These are phyloP conservation scores for Trichoderma aggressivum DNA, from an alignment of 2,329 filamentous ascomycete genomes.

Conservation along the genomic window DNA sequence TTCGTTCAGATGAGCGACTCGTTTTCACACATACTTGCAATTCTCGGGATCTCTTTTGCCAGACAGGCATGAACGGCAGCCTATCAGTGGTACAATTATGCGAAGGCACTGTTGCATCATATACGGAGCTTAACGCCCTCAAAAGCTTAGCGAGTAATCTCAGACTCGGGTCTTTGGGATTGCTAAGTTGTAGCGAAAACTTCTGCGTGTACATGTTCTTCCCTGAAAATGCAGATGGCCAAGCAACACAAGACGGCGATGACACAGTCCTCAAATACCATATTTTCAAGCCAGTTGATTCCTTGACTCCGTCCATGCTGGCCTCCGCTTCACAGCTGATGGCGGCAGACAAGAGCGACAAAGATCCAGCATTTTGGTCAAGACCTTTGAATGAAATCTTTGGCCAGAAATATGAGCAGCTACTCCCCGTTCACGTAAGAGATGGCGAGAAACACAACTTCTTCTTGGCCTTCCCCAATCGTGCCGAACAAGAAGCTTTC, in stretches of 20 bases:
- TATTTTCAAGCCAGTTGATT: conserved; percentile 34
- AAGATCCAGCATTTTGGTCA: conserved; percentile 11
- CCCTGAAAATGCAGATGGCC: conserved; percentile 33
- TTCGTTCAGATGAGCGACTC: conserved; percentile 27
- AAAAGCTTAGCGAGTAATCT: conserved; percentile 35
- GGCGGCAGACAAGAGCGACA: neutral
- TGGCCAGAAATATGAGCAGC: conserved; percentile 32
- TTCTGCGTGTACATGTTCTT: conserved; percentile 40
- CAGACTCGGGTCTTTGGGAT: conserved; percentile 33
- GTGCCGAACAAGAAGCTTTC: conserved; percentile 32
- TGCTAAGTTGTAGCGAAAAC: conserved; percentile 32
- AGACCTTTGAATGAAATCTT: conserved; percentile 31
- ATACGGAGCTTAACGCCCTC: conserved; percentile 23
- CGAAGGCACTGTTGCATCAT: conserved; percentile 24
- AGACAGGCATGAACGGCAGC: neutral
- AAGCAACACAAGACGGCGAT: conserved; percentile 29
- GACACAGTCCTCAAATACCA: conserved; percentile 34
- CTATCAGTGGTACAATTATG: conserved; percentile 22
- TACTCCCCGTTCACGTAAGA: conserved; percentile 25
- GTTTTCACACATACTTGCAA: conserved; percentile 36
- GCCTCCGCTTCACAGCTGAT: conserved; percentile 23
- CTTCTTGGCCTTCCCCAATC: conserved; percentile 49
- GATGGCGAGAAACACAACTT: conserved; percentile 31
- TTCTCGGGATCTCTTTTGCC: conserved; percentile 31
- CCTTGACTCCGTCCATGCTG: conserved; percentile 25